Evolutionary conservation across 2,329 filamentous ascomycete genomes (phyloP).

Genomic region (Penicillium hordei): DNA sequence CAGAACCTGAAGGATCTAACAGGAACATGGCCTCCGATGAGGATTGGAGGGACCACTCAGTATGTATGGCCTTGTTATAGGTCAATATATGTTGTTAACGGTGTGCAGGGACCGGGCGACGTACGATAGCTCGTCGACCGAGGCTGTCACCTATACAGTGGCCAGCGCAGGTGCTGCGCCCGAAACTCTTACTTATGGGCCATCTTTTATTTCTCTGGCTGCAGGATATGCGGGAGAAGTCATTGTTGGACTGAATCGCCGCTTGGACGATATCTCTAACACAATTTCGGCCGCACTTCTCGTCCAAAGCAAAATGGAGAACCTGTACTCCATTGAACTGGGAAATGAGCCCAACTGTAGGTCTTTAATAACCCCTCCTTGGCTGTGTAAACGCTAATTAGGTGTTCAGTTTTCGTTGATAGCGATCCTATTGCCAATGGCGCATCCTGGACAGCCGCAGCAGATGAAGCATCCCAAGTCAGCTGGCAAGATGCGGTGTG

Average conservation of each 20-base stretch:
- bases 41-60: slow-evolving; percentile 61
- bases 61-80: slow-evolving; percentile 17
- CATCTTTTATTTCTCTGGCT: slow-evolving; percentile 54
- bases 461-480: slow-evolving; percentile 35
- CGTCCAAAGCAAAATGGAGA: slow-evolving; percentile 48
- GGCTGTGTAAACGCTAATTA: not conserved
- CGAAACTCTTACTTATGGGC: slow-evolving; percentile 52
- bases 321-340: slow-evolving; percentile 56
- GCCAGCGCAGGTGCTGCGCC: slow-evolving; percentile 51
- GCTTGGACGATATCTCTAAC: slow-evolving; percentile 54
- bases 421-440: slow-evolving; percentile 30
- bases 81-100: not conserved
- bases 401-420: slow-evolving; percentile 20
- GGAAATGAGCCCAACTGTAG: slow-evolving; percentile 60
- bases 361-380: slow-evolving; percentile 4
- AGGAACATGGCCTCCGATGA: slow-evolving; percentile 54
- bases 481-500: slow-evolving; percentile 37
- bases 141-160: slow-evolving; percentile 55
- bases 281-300: slow-evolving; percentile 54
- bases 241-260: slow-evolving; percentile 54
- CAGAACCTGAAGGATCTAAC: slow-evolving; percentile 53
- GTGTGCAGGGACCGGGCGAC: slow-evolving; percentile 50
- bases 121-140: slow-evolving; percentile 49
- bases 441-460: slow-evolving; percentile 31
- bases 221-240: slow-evolving; percentile 52